Conservation (phyloP, 441 rosid genomes). For the Populus hybrid region DNA sequence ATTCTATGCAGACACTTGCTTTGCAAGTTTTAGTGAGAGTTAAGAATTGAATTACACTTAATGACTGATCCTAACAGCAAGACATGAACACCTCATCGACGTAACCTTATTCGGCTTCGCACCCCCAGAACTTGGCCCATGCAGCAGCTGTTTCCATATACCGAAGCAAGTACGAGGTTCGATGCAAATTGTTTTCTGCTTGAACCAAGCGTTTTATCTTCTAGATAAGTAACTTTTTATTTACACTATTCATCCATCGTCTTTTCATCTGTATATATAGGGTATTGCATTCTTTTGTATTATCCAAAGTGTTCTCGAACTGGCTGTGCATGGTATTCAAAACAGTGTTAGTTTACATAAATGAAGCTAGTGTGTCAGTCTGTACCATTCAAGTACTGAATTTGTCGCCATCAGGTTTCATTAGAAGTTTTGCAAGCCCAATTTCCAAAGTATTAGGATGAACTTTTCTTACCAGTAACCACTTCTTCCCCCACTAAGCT, state of each 20-base stretch:
- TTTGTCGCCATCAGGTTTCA: not conserved
- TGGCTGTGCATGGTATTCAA: no score
- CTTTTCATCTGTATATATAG: no score
- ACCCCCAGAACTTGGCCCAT: constrained; percentile 85
- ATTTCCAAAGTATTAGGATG: not conserved
- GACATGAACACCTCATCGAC: constrained; percentile 44
- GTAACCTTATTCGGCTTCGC: constrained; percentile 88
- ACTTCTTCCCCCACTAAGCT: not conserved
- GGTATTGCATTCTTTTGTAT: no score
- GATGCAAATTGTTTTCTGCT: not conserved
- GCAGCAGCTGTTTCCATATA: constrained; percentile 73
- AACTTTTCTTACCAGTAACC: not conserved
- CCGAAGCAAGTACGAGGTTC: constrained; percentile 70
- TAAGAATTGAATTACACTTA: constrained; percentile 78
- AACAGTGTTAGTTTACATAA: no score
- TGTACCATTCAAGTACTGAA: not conserved
- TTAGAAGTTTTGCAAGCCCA: not conserved
- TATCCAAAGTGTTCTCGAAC: no score
- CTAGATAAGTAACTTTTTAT: not conserved
- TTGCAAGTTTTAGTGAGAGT: constrained; percentile 84
- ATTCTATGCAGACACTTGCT: constrained; percentile 80
- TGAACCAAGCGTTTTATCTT: not conserved
- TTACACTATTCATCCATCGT: no score
- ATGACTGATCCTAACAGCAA: constrained; percentile 73
- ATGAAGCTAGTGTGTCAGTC: no score